Conservation (phyloP, 2,329 filamentous ascomycete species). For the Drechslerella coelobrocha region DNA sequence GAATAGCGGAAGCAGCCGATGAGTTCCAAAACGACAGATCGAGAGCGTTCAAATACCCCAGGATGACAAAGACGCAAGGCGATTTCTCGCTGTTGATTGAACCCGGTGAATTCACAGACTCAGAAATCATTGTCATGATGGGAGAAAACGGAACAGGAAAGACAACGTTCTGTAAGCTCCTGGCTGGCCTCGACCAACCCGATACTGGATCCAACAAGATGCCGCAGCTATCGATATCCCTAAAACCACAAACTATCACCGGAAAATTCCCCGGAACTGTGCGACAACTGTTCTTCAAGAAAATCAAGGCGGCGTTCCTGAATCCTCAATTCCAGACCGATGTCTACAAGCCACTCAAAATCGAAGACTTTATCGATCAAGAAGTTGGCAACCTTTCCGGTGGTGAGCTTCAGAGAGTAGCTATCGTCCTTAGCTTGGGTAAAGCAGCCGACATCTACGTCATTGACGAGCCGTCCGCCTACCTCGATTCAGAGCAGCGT, state of each 20-base stretch:
- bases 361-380: slow-evolving; percentile 99
- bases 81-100: slow-evolving; percentile 85
- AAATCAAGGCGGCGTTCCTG: slow-evolving; percentile 96
- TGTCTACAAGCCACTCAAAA: slow-evolving; percentile 98
- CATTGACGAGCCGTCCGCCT: slow-evolving; percentile 96
- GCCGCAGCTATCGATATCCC: slow-evolving; percentile 94
- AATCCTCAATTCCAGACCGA: slow-evolving; percentile 99
- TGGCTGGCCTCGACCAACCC: slow-evolving; percentile 91
- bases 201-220: slow-evolving; percentile 74
- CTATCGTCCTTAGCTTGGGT: slow-evolving; percentile 94
- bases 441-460: slow-evolving; percentile 97
- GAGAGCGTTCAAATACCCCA: slow-evolving; percentile 84
- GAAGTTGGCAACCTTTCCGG: slow-evolving; percentile 99
- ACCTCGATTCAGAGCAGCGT: slow-evolving; percentile 98
- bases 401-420: slow-evolving; percentile 99
- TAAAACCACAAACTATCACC: slow-evolving; percentile 99
- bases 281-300: slow-evolving; percentile 98
- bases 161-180: slow-evolving; percentile 96
- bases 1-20: slow-evolving; percentile 85
- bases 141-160: slow-evolving; percentile 99
- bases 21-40: slow-evolving; percentile 85
- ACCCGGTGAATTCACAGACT: slow-evolving; percentile 88
- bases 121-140: slow-evolving; percentile 99
- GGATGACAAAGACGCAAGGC: slow-evolving; percentile 91
- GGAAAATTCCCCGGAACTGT: slow-evolving; percentile 98